Evolutionary conservation across 371 early-diverging fungal genomes (phyloP).

Genomic region (Coemansia sp.): DNA sequence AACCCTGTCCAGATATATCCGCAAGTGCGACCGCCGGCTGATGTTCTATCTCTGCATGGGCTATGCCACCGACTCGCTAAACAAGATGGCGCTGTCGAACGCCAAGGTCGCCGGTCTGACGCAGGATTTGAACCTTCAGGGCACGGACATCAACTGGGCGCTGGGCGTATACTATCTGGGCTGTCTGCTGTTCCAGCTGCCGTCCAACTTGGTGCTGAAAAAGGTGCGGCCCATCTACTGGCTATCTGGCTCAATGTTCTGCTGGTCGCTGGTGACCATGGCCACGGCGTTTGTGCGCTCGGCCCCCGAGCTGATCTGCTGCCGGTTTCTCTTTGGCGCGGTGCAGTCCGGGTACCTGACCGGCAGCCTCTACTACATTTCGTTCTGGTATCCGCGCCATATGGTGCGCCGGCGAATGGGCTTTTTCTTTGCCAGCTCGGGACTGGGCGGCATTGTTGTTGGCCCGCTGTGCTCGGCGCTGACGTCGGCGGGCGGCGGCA

Average conservation of each 20-base stretch:
- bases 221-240: constrained; percentile 55
- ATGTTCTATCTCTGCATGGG: constrained; percentile 38
- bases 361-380: constrained; percentile 47
- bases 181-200: constrained; percentile 67
- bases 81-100: constrained; percentile 45
- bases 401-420: constrained; percentile 41
- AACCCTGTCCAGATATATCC: constrained; percentile 15
- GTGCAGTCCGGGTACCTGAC: constrained; percentile 66
- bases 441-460: constrained; percentile 43
- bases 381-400: constrained; percentile 48
- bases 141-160: constrained; percentile 60
- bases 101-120: constrained; percentile 51
- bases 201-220: constrained; percentile 63
- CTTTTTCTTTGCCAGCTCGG: constrained; percentile 48
- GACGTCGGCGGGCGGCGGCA: constrained; percentile 4
- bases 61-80: constrained; percentile 42
- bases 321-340: constrained; percentile 57
- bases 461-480: constrained; percentile 42
- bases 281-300: constrained; percentile 56
- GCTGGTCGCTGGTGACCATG: constrained; percentile 59
- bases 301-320: constrained; percentile 50
- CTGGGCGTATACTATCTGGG: constrained; percentile 72
- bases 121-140: constrained; percentile 53
- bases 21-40: constrained; percentile 43
- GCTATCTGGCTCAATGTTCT: constrained; percentile 54